Percentiles rank a stretch among this genome's conserved stretches.
Evolutionary conservation across 129 eudicot genomes (phyloP).

Genomic region (Heracleum sosnowskyi): DNA sequence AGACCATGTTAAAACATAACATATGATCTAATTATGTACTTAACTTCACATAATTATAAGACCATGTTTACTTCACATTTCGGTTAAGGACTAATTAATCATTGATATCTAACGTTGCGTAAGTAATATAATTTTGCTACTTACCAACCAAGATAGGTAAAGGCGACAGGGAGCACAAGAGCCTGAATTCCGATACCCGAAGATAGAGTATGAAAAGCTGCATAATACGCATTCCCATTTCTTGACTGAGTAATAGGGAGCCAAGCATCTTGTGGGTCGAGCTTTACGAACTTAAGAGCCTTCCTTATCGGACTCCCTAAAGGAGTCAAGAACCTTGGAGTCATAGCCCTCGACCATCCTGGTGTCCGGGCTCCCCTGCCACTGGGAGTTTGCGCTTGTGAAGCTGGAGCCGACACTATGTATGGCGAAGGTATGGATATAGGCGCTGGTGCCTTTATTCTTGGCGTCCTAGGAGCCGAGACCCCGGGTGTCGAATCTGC

Average conservation of each 20-base stretch:
- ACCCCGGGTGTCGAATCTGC: neutral
- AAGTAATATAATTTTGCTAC: neutral
- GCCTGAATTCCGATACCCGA: constrained; percentile 51
- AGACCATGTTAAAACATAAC: too few species aligned
- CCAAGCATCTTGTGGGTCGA: constrained; percentile 51
- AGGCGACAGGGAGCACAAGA: constrained; percentile 43
- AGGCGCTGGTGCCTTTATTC: constrained; percentile 2
- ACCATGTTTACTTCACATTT: neutral
- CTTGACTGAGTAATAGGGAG: constrained; percentile 47
- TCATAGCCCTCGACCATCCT: constrained; percentile 27
- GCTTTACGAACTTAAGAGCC: constrained; percentile 32
- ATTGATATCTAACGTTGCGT: neutral
- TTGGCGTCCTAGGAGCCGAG: constrained; percentile 29
- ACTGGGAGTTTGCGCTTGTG: constrained; percentile 43
- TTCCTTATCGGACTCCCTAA: constrained; percentile 44
- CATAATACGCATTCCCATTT: constrained; percentile 42
- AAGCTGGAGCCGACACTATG: constrained; percentile 24
- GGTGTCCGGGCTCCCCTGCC: constrained; percentile 35
- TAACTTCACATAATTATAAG: too few species aligned
- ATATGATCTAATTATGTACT: too few species aligned
- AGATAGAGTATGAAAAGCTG: constrained; percentile 49
- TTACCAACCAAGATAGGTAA: constrained; percentile 61
- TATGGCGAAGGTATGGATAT: constrained; percentile 24
- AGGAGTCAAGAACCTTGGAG: constrained; percentile 41
- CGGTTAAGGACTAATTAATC: neutral